These are phyloP conservation scores for Eragrostis tef DNA, from an alignment of 202 grass and related monocot genomes.

Conservation along the genomic window DNA sequence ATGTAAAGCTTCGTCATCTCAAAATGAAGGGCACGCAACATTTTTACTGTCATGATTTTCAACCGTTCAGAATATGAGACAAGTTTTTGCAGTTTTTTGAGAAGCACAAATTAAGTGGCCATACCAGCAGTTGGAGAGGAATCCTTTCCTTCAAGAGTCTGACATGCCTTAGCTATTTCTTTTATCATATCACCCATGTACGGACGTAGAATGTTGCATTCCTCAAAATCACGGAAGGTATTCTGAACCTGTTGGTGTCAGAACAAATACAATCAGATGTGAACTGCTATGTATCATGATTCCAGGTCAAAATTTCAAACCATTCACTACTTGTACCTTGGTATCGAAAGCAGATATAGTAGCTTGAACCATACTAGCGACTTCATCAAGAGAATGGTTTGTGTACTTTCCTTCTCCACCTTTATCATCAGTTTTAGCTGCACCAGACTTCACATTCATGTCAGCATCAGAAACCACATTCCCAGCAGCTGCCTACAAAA, in stretches of 20 bases:
- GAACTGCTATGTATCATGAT: slow-evolving; percentile 19
- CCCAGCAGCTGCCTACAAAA: slow-evolving; percentile 75
- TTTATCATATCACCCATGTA: slow-evolving; percentile 88
- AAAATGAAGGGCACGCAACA: slow-evolving; percentile 74
- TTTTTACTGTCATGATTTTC: slow-evolving; percentile 75
- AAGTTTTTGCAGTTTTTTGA: slow-evolving; percentile 24
- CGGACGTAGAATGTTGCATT: slow-evolving; percentile 82
- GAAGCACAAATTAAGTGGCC: slow-evolving; percentile 23
- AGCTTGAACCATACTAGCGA: slow-evolving; percentile 79
- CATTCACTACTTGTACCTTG: slow-evolving; percentile 60
- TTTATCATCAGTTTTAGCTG: slow-evolving; percentile 84
- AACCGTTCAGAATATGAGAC: slow-evolving; percentile 43
- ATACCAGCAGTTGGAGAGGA: slow-evolving; percentile 91
- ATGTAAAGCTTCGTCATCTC: slow-evolving; percentile 97
- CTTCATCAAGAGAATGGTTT: slow-evolving; percentile 93
- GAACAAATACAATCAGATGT: slow-evolving; percentile 31
- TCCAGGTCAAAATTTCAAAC: slow-evolving; percentile 30
- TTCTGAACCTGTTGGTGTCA: slow-evolving; percentile 73
- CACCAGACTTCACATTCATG: slow-evolving; percentile 55
- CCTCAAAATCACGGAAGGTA: slow-evolving; percentile 96
- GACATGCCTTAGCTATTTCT: slow-evolving; percentile 91
- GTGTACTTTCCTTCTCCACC: slow-evolving; percentile 77
- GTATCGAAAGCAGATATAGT: slow-evolving; percentile 81
- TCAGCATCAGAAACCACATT: slow-evolving; percentile 85
- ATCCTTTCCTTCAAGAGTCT: slow-evolving; percentile 90